phyloP scores from a whole-genome alignment of 768 basidiomycete genomes.

The Boletus barrowsii region DNA sequence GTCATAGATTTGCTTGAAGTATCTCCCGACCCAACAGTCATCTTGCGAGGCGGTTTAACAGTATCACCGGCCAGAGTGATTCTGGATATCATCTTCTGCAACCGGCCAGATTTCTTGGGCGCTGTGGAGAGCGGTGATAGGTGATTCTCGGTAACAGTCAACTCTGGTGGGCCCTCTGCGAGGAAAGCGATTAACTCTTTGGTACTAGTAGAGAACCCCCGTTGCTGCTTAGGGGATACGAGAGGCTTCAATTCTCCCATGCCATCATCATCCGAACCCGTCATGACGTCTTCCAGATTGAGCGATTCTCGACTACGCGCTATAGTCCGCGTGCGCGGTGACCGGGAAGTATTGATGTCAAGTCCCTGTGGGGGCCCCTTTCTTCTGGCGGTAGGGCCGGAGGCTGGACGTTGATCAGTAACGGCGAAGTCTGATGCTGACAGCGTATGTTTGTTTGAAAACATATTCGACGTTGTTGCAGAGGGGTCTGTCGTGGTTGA shows the following conservation, averaged over 20 bases:
- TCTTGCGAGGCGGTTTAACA: constrained; percentile 32
- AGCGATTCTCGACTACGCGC: constrained; percentile 63
- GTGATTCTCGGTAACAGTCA: constrained; percentile 36
- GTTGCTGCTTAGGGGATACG: constrained; percentile 44
- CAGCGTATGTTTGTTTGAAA: constrained; percentile 28
- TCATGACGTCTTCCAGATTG: constrained; percentile 75
- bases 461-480: constrained; percentile 2
- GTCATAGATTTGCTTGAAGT: constrained; percentile 33
- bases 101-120: constrained; percentile 52
- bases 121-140: constrained; percentile 36
- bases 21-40: constrained; percentile 24
- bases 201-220: constrained; percentile 42
- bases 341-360: constrained; percentile 24
- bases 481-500: constrained; percentile 35
- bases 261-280: constrained; percentile 62
- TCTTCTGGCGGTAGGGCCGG: constrained; percentile 19
- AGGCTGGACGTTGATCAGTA: constrained; percentile 24
- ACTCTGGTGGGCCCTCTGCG: constrained; percentile 52
- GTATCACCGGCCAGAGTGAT: constrained; percentile 49
- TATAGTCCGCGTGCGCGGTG: constrained; percentile 42
- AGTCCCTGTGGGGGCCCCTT: constrained; percentile 29
- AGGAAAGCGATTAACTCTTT: constrained; percentile 57
- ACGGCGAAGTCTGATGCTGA: constrained; percentile 30
- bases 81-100: constrained; percentile 83
- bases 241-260: constrained; percentile 22